These are phyloP conservation scores for Primulina tabacum DNA, from an alignment of 257 asterid genomes.

Conservation along the genomic window DNA sequence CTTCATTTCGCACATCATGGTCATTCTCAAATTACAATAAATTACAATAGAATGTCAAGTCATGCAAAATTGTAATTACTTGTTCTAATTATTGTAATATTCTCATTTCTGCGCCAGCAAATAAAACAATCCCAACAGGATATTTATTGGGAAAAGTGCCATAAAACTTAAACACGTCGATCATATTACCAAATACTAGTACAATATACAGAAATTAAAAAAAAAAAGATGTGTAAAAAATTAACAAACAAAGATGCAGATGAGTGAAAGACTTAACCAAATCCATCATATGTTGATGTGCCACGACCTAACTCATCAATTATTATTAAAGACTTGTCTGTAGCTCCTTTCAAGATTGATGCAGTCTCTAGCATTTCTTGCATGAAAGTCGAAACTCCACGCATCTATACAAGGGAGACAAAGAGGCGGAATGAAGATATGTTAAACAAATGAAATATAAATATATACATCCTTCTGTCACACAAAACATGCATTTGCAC, in stretches of 20 bases:
- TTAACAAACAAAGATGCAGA: constrained; percentile 2
- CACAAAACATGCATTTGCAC: constrained; percentile 9
- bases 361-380: constrained; percentile 99
- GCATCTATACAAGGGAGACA: constrained; percentile 47
- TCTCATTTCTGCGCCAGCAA: not conserved
- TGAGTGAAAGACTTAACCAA: constrained; percentile 63
- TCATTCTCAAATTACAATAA: constrained; percentile 1
- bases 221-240: not conserved
- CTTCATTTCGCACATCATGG: not conserved
- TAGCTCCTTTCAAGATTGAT: constrained; percentile 95
- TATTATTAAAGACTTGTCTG: constrained; percentile 75
- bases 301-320: constrained; percentile 99
- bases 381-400: constrained; percentile 99
- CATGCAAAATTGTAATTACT: not conserved
- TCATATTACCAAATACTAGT: constrained; percentile 3
- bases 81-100: not conserved
- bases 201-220: not conserved
- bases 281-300: constrained; percentile 96
- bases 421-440: constrained; percentile 10
- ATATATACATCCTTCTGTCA: constrained; percentile 8
- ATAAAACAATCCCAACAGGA: too few relatives aligned
- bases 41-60: not conserved
- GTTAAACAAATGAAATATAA: not conserved
- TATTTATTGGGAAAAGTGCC: not conserved
- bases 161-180: not conserved